phyloP scores from a whole-genome alignment of 2,329 filamentous ascomycete genomes.

The Canariomyces notabilis region DNA sequence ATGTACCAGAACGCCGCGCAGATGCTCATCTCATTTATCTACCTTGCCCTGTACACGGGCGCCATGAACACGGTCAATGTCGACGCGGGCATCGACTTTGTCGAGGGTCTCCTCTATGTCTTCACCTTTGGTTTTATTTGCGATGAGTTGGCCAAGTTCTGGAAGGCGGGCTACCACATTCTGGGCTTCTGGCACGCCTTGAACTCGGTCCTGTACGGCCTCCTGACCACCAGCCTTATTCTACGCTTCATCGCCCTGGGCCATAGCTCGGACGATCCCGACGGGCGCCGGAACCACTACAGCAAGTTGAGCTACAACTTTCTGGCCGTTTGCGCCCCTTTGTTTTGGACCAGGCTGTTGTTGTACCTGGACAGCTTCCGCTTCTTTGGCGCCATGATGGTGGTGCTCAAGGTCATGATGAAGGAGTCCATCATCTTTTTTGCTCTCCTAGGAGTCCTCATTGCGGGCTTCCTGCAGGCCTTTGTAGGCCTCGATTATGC shows the following conservation, averaged over 20 bases:
- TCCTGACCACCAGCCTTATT: conserved; percentile 73
- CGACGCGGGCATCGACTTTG: conserved; percentile 73
- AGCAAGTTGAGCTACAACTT: conserved; percentile 91
- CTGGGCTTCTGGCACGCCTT: conserved; percentile 97
- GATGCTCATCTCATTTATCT: conserved; percentile 77
- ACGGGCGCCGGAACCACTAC: conserved; percentile 53
- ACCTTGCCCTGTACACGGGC: conserved; percentile 77
- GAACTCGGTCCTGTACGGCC: conserved; percentile 74
- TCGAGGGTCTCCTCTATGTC: conserved; percentile 79
- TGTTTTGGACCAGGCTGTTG: conserved; percentile 93
- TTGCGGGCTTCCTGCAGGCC: conserved; percentile 84
- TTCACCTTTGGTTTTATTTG: conserved; percentile 90
- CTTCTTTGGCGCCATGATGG: conserved; percentile 97
- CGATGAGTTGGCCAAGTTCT: conserved; percentile 83
- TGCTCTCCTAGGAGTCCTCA: conserved; percentile 75
- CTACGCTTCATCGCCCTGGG: conserved; percentile 73
- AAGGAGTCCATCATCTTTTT: conserved; percentile 96
- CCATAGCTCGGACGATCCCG: conserved; percentile 45
- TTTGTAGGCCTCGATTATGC: conserved; percentile 88
- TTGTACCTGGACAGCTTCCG: conserved; percentile 89
- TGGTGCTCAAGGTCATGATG: conserved; percentile 94
- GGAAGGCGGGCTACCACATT: conserved; percentile 89
- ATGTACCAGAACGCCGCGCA: conserved; percentile 89
- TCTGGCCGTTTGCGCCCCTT: conserved; percentile 83
- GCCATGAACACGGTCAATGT: conserved; percentile 94